Evolutionary conservation across 2,329 filamentous ascomycete genomes (phyloP).

Genomic region (Cercospora sp.): DNA sequence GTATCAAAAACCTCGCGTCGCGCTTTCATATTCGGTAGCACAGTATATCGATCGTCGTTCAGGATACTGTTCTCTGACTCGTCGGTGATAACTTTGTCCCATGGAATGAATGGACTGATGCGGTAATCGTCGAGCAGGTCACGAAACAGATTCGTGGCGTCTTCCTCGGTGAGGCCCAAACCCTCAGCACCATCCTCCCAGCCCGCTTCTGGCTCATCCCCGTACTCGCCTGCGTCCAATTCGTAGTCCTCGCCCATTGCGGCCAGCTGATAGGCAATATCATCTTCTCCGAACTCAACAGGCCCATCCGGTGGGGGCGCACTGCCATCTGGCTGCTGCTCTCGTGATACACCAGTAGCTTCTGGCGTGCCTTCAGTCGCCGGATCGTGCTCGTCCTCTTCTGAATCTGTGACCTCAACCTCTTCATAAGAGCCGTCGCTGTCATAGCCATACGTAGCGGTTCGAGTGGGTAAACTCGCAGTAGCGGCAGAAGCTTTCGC

Average conservation of each 20-base stretch:
- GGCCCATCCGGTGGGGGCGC: conserved; percentile 58
- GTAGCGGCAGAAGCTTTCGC: conserved; percentile 38
- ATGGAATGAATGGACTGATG: conserved; percentile 85
- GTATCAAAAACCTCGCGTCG: conserved; percentile 80
- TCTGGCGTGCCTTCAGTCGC: conserved; percentile 43
- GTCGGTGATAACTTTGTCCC: conserved; percentile 80
- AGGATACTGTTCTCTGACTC: conserved; percentile 68
- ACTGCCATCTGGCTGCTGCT: conserved; percentile 46
- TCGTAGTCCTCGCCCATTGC: conserved; percentile 87
- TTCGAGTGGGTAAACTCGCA: not conserved
- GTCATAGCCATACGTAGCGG: conserved; percentile 29
- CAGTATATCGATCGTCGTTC: conserved; percentile 83
- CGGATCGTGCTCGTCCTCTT: conserved; percentile 44
- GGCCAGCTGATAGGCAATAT: conserved; percentile 88
- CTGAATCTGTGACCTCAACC: conserved; percentile 67
- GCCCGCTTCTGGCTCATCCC: conserved; percentile 57
- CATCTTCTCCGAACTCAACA: conserved; percentile 87
- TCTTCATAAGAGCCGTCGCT: conserved; percentile 73
- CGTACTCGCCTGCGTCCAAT: conserved; percentile 74
- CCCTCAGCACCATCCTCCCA: conserved; percentile 74
- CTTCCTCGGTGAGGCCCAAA: conserved; percentile 69
- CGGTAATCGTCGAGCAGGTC: conserved; percentile 80
- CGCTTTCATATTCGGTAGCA: conserved; percentile 75
- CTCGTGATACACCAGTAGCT: conserved; percentile 57
- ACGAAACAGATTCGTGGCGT: conserved; percentile 76